Base-by-base conservation (phyloP, 2,329 filamentous ascomycete species). In the Penicillium sp. region DNA sequence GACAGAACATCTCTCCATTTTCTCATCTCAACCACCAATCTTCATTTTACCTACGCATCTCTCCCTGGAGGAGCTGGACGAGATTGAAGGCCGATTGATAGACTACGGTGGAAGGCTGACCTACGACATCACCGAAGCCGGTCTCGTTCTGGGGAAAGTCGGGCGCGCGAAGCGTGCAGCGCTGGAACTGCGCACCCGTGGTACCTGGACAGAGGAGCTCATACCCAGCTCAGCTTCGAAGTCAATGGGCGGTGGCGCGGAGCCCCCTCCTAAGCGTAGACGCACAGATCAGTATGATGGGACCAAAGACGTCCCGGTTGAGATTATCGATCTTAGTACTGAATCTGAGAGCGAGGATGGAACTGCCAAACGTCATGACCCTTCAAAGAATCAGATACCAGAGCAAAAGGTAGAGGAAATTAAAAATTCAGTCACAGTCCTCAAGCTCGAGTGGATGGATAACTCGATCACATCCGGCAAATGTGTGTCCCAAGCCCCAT, bases 11-110 rank as follows among this genome's bases (percentile, higher is more conserved):
- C 52, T 42, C 3, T 42, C 59, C 28, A 67, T 56, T 9, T 66
- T 81, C 71, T 50, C 72, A 66, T 61, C 69, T 0, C 74, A 58
- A 59, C 89, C 90, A 11, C 78, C 83, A 4, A 86, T 94, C 25
- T 94, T 86, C 63, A 78, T 97, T 14, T 80, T 96, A 0, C 76
- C 86, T 1, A 85, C 87, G 4, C 88, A 91, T 67, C 78, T 96
- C 28, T 75, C 80, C 1, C 73, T 82, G 1, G 81, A 86, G 7
- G 83, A 88, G 59, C 76, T 89, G 10, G 83, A 86, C 47, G 73
- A 80, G 31, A 70, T 90, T 14, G 87, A 91, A 68, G 82, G 85
- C 26, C 80, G 80, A 22, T 82, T 95, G 10, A 77, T 81, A 4
- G 67, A 72, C 7, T 71, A 75, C 50, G 75, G 76, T 50, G 84